Evolutionary conservation across 805 yeast genomes (phyloP).

Genomic region (Spathaspora arborariae): DNA sequence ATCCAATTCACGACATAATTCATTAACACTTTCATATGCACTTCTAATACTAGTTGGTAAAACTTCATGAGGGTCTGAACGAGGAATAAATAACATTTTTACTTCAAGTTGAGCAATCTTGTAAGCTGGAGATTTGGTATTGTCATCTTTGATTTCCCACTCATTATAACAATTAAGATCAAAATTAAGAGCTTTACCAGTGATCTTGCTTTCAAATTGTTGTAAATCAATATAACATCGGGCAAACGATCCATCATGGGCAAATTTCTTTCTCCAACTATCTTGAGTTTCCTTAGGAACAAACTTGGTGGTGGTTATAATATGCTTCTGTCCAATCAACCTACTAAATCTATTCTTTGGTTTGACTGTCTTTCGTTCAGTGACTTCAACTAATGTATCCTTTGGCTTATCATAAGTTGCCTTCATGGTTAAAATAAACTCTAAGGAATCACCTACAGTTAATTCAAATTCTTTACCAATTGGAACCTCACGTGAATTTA

Average conservation of each 20-base stretch:
- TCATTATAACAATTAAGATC: constrained; percentile 70
- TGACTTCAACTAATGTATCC: constrained; percentile 54
- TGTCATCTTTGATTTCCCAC: constrained; percentile 56
- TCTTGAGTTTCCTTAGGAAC: constrained; percentile 53
- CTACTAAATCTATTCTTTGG: constrained; percentile 44
- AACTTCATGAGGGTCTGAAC: constrained; percentile 54
- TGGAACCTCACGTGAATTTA: constrained; percentile 27
- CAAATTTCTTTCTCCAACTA: constrained; percentile 60
- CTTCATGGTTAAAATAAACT: constrained; percentile 71
- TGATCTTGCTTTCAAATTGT: constrained; percentile 52
- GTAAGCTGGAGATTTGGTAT: constrained; percentile 43
- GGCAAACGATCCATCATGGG: constrained; percentile 88
- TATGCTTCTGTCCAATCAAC: constrained; percentile 45
- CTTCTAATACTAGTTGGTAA: constrained; percentile 67
- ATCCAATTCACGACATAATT: constrained; percentile 23
- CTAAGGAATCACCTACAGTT: constrained; percentile 56
- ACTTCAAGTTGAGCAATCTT: constrained; percentile 64
- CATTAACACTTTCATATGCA: constrained; percentile 32
- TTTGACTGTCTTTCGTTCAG: constrained; percentile 50
- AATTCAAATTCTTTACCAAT: constrained; percentile 78
- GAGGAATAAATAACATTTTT: constrained; percentile 66
- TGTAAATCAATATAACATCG: constrained; percentile 65
- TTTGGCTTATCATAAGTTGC: constrained; percentile 51
- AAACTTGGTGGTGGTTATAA: constrained; percentile 46
- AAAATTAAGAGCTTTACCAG: constrained; percentile 49